Percentiles rank a stretch among this genome's conserved stretches.
phyloP scores from a whole-genome alignment of 306 rosid species.

The Ormosia semicastrata region DNA sequence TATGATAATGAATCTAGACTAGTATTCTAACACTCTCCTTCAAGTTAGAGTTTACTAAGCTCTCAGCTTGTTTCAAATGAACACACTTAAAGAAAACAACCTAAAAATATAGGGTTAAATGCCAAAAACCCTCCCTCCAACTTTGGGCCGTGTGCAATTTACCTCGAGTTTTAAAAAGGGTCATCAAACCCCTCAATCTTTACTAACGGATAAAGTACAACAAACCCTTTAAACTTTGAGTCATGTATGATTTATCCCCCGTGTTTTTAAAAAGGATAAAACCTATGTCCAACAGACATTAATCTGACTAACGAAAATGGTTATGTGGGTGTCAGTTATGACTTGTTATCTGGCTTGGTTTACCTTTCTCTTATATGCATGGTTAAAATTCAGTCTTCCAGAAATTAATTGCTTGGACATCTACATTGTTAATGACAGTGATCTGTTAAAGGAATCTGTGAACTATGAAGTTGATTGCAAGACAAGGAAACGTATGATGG shows the following conservation, averaged over 20 bases:
- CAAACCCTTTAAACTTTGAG: background rate
- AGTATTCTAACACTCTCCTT: background rate
- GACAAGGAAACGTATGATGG: background rate
- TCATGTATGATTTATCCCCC: background rate
- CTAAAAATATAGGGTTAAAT: background rate
- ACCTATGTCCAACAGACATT: background rate
- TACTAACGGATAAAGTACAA: background rate
- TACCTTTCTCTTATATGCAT: slow-evolving; percentile 1
- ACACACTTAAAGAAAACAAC: background rate
- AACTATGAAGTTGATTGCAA: slow-evolving; percentile 2
- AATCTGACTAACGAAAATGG: background rate
- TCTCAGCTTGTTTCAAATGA: background rate
- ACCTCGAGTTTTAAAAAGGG: background rate
- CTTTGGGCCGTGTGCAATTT: background rate
- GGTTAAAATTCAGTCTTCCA: background rate
- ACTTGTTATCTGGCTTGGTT: background rate
- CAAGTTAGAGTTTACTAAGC: background rate
- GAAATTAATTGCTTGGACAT: background rate
- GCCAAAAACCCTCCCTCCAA: background rate
- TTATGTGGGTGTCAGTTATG: background rate
- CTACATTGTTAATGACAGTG: background rate
- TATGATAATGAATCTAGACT: background rate
- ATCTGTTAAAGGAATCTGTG: background rate
- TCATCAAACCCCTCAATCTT: background rate
- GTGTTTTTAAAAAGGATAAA: background rate